Conservation (phyloP, 2,329 filamentous ascomycete species). For the Cadophora luteo-olivacea region DNA sequence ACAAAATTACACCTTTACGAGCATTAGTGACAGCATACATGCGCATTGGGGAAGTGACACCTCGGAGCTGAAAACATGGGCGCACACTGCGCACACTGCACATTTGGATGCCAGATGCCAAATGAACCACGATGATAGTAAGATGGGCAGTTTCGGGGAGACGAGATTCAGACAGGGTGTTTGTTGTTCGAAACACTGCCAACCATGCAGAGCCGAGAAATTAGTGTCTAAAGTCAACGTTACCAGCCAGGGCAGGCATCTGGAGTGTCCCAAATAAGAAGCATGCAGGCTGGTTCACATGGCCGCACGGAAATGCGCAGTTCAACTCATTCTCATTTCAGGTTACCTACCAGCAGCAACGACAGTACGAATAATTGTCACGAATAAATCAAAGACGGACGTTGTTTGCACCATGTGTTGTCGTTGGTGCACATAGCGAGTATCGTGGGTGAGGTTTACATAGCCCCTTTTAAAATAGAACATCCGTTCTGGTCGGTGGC, state of each 20-base stretch:
- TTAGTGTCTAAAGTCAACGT: conserved; percentile 10
- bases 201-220: conserved; percentile 13
- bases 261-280: conserved; percentile 12
- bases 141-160: conserved; percentile 7
- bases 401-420: background rate
- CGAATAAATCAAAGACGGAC: background rate
- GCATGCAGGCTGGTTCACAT: conserved; percentile 9
- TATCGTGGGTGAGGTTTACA: background rate
- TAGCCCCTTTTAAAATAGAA: conserved; percentile 22
- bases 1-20: conserved; percentile 4
- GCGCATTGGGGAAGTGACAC: conserved; percentile 17
- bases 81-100: background rate
- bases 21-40: background rate
- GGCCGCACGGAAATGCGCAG: conserved; percentile 9
- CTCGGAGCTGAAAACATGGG: conserved; percentile 20
- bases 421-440: conserved; percentile 14
- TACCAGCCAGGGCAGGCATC: conserved; percentile 12
- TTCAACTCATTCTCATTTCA: background rate
- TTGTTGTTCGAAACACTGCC: conserved; percentile 9
- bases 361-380: background rate
- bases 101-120: background rate
- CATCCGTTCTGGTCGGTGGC: background rate
- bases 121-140: background rate
- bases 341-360: background rate
- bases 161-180: conserved; percentile 11